Evolutionary conservation across 805 yeast genomes (phyloP).

Genomic region (Sugiyamaella lignohabitans): DNA sequence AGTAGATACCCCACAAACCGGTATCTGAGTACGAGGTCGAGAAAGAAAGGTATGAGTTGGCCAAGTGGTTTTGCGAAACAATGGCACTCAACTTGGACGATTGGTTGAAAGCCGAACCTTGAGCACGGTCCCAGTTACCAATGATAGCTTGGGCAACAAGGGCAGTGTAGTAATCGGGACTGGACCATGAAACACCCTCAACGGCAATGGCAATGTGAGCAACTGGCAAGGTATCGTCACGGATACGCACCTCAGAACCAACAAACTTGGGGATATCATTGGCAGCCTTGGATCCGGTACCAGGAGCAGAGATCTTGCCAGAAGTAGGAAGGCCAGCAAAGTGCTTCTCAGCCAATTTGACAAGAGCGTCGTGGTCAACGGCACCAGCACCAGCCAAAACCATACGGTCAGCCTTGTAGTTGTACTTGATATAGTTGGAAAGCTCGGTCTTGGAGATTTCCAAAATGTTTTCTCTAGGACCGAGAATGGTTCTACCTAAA

Average conservation of each 20-base stretch:
- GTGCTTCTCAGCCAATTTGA: conserved; percentile 62
- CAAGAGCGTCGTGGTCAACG: conserved; percentile 81
- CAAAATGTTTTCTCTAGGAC: conserved; percentile 84
- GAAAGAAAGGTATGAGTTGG: conserved; percentile 94
- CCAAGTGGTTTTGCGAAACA: conserved; percentile 57
- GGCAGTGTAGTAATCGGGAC: conserved; percentile 91
- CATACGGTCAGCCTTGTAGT: conserved; percentile 96
- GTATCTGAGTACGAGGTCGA: conserved; percentile 96
- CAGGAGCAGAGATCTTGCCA: conserved; percentile 56
- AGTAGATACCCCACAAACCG: conserved; percentile 95
- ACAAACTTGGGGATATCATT: conserved; percentile 68
- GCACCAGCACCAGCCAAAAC: conserved; percentile 94
- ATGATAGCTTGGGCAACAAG: conserved; percentile 93
- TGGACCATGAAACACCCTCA: conserved; percentile 98
- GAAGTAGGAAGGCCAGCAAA: conserved; percentile 50
- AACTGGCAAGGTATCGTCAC: conserved; percentile 75
- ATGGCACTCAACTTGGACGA: conserved; percentile 76
- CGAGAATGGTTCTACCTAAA: conserved; percentile 91
- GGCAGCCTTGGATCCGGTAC: conserved; percentile 55
- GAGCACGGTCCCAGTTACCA: conserved; percentile 95
- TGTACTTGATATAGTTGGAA: conserved; percentile 68
- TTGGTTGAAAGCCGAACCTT: conserved; percentile 74
- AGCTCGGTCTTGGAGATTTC: conserved; percentile 73
- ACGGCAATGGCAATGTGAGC: conserved; percentile 91
- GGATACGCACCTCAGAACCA: conserved; percentile 80